Evolutionary conservation across 2,329 filamentous ascomycete genomes (phyloP).

Genomic region (Arthroderma sp.): DNA sequence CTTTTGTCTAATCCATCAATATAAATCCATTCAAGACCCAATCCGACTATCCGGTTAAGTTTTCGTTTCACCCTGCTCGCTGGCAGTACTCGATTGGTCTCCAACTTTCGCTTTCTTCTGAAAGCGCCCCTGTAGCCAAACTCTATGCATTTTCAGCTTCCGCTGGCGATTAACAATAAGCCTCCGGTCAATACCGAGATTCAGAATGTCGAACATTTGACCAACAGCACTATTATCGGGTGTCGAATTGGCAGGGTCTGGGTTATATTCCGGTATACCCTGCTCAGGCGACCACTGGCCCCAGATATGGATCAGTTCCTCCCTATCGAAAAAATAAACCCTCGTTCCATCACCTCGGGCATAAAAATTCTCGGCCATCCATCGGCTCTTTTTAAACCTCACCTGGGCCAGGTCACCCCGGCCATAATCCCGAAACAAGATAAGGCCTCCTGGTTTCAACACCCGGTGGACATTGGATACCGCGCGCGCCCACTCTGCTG

Average conservation of each 20-base stretch:
- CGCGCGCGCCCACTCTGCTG: slow-evolving; percentile 69
- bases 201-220: slow-evolving; percentile 52
- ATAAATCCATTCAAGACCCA: too few species aligned
- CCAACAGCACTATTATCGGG: slow-evolving; percentile 8
- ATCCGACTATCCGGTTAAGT: too few species aligned
- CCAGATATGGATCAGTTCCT: slow-evolving; percentile 74
- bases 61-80: too few species aligned
- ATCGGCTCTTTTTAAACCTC: slow-evolving; percentile 88
- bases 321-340: slow-evolving; percentile 91
- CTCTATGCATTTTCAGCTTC: slow-evolving; percentile 95
- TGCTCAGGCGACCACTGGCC: slow-evolving; percentile 33
- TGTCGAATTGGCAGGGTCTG: slow-evolving; percentile 8
- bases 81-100: not conserved
- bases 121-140: slow-evolving; percentile 49
- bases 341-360: slow-evolving; percentile 87
- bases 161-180: slow-evolving; percentile 84
- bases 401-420: slow-evolving; percentile 92
- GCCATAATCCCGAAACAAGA: slow-evolving; percentile 94
- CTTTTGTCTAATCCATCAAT: too few species aligned
- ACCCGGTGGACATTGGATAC: slow-evolving; percentile 68
- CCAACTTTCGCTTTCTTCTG: slow-evolving; percentile 16
- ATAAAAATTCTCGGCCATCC: slow-evolving; percentile 94
- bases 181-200: slow-evolving; percentile 73
- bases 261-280: slow-evolving; percentile 17
- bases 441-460: slow-evolving; percentile 81